These are phyloP conservation scores for Monilinia laxa DNA, from an alignment of 2,329 filamentous ascomycete genomes.

Conservation along the genomic window DNA sequence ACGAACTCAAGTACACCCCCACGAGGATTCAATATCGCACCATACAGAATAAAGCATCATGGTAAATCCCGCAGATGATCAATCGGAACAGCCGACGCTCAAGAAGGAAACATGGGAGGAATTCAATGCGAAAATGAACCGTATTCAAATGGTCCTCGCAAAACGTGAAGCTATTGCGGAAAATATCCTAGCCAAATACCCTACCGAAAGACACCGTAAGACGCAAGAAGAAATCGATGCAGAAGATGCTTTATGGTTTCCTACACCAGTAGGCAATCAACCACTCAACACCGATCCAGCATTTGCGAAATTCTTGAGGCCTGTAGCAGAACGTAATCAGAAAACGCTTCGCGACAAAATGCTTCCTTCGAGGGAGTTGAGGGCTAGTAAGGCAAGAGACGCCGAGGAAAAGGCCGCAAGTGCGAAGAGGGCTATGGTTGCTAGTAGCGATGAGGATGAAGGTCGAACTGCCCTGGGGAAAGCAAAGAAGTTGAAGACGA, in stretches of 20 bases:
- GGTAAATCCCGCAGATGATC: slow-evolving; percentile 13
- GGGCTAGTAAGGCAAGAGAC: slow-evolving; percentile 40
- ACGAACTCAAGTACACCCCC: slow-evolving; percentile 10
- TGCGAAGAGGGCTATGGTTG: slow-evolving; percentile 36
- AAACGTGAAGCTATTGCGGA: slow-evolving; percentile 38
- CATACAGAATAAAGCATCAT: slow-evolving; percentile 10
- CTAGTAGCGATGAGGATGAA: slow-evolving; percentile 42
- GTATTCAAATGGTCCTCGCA: slow-evolving; percentile 39
- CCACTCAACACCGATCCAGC: slow-evolving; percentile 39
- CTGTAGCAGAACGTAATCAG: slow-evolving; percentile 36
- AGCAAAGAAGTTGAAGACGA: slow-evolving; percentile 39
- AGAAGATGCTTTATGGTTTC: slow-evolving; percentile 39
- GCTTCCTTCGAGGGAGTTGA: slow-evolving; percentile 36
- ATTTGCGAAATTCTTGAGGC: slow-evolving; percentile 37
- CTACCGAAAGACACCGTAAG: slow-evolving; percentile 35
- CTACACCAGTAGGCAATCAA: slow-evolving; percentile 35
- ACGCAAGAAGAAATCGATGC: slow-evolving; percentile 41
- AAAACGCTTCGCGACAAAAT: slow-evolving; percentile 40
- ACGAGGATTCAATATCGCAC: slow-evolving; percentile 10
- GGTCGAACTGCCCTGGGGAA: slow-evolving; percentile 40
- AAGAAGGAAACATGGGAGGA: slow-evolving; percentile 36
- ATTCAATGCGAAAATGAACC: slow-evolving; percentile 39
- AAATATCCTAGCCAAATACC: slow-evolving; percentile 32
- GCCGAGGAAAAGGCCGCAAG: slow-evolving; percentile 39
- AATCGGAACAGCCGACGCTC: slow-evolving; percentile 28